Conservation (phyloP, 495 filamentous ascomycete species). For the Talaromyces thailandensis region DNA sequence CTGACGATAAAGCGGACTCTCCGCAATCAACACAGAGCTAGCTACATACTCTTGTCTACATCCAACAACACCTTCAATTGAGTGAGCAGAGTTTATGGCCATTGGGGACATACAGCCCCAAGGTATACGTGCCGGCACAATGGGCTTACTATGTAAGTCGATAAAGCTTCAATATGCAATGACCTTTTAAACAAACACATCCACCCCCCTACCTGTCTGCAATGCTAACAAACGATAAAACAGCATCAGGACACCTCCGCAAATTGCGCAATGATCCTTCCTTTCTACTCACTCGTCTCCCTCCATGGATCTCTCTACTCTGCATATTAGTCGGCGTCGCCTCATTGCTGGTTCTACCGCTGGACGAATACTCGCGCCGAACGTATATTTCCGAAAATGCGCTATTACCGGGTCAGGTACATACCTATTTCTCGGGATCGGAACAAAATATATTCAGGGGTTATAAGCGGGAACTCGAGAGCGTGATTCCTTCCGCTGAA, state of each 20-base stretch:
- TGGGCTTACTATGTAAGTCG: constrained; percentile 2
- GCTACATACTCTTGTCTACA: background rate
- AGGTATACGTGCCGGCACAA: constrained; percentile 2
- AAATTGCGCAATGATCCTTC: constrained; percentile 35
- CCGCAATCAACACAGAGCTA: background rate
- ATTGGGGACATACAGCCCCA: background rate
- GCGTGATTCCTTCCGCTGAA: constrained; percentile 16
- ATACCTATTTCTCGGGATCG: constrained; percentile 75
- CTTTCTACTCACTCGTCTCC: constrained; percentile 30
- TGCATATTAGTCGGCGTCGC: constrained; percentile 81
- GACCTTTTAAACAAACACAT: background rate
- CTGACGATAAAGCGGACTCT: background rate
- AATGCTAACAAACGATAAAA: background rate
- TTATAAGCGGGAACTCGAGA: constrained; percentile 76
- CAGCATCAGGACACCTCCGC: constrained; percentile 20
- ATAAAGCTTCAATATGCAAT: background rate
- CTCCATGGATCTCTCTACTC: constrained; percentile 73
- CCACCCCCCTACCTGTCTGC: background rate
- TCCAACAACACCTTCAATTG: background rate
- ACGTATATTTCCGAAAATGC: constrained; percentile 99
- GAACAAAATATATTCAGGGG: constrained; percentile 93
- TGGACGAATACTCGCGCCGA: constrained; percentile 80
- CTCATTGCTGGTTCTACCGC: constrained; percentile 89
- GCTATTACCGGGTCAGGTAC: constrained; percentile 88
- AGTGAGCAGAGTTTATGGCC: background rate